Percentiles rank a stretch among this genome's conserved stretches.
Conservation (phyloP, 306 rosid genomes). For the Rubus parviflorus region DNA sequence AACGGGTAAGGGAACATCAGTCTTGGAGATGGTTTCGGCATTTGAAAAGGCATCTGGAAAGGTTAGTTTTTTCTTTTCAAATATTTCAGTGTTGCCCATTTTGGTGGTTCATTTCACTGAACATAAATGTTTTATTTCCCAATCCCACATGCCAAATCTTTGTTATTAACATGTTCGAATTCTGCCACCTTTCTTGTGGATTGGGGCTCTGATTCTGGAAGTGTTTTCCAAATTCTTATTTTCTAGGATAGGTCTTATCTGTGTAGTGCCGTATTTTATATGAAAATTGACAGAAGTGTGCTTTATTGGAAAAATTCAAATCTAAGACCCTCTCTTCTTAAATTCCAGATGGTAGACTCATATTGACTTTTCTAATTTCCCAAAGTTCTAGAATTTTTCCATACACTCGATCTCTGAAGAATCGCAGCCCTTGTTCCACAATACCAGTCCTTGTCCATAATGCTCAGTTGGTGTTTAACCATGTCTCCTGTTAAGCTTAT, state of each 20-base stretch:
- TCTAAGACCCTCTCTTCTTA: neutral
- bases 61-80: constrained; percentile 38
- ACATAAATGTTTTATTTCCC: neutral
- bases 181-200: neutral
- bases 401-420: neutral
- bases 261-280: neutral
- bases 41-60: constrained; percentile 92
- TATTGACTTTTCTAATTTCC: neutral
- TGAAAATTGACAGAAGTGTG: neutral
- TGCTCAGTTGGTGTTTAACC: neutral
- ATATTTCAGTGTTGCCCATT: neutral
- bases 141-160: neutral
- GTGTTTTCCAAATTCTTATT: neutral
- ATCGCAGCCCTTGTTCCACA: neutral
- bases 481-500: constrained; percentile 2
- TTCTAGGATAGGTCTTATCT: neutral
- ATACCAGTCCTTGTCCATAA: neutral
- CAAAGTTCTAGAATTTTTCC: neutral
- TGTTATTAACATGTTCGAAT: no score
- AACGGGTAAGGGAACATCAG: constrained; percentile 97
- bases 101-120: constrained; percentile 8
- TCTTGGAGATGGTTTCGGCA: constrained; percentile 88
- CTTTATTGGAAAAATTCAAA: neutral
- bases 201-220: neutral
- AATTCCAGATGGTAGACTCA: neutral